A percentile compares a stretch with the other conserved stretches of the same genome.
These are phyloP conservation scores for Didymella exigua DNA, from an alignment of 2,329 filamentous ascomycete species.

Conservation along the genomic window DNA sequence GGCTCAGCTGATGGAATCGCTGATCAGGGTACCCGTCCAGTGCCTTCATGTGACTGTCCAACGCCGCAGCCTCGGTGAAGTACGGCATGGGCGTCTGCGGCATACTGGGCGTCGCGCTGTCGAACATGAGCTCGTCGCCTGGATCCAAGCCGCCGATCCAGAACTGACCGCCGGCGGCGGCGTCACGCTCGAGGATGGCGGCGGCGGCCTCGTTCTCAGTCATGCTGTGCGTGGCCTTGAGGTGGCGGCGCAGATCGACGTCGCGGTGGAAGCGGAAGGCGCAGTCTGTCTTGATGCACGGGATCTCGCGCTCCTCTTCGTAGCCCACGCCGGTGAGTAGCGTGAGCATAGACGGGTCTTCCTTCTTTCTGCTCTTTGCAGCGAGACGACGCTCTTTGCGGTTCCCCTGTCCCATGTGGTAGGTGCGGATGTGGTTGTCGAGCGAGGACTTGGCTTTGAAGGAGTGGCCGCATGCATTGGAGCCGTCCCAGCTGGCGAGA, in stretches of 20 bases:
- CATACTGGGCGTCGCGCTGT: slow-evolving; percentile 31
- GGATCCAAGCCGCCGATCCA: slow-evolving; percentile 51
- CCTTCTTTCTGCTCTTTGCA: slow-evolving; percentile 45
- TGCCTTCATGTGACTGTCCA: not conserved
- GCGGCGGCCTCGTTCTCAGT: slow-evolving; percentile 45
- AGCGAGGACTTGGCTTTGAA: slow-evolving; percentile 80
- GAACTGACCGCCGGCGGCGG: slow-evolving; percentile 51
- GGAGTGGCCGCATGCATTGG: slow-evolving; percentile 73
- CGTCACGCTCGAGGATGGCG: slow-evolving; percentile 49
- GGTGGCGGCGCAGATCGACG: slow-evolving; percentile 63
- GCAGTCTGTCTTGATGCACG: slow-evolving; percentile 59
- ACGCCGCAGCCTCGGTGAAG: slow-evolving; percentile 15
- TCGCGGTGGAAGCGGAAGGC: slow-evolving; percentile 62
- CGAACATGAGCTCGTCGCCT: slow-evolving; percentile 19
- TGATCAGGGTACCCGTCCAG: slow-evolving; percentile 16
- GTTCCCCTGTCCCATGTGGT: slow-evolving; percentile 70
- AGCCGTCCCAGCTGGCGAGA: slow-evolving; percentile 67
- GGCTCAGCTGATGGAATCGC: slow-evolving; percentile 22
- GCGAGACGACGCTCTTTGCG: slow-evolving; percentile 44
- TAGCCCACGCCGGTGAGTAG: slow-evolving; percentile 64
- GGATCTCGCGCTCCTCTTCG: slow-evolving; percentile 55
- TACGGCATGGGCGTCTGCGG: slow-evolving; percentile 41
- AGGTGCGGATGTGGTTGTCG: slow-evolving; percentile 82
- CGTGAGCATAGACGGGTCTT: slow-evolving; percentile 43
- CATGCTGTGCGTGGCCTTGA: slow-evolving; percentile 53